Conservation (phyloP, 495 filamentous ascomycete species). For the Neurospora africana region DNA sequence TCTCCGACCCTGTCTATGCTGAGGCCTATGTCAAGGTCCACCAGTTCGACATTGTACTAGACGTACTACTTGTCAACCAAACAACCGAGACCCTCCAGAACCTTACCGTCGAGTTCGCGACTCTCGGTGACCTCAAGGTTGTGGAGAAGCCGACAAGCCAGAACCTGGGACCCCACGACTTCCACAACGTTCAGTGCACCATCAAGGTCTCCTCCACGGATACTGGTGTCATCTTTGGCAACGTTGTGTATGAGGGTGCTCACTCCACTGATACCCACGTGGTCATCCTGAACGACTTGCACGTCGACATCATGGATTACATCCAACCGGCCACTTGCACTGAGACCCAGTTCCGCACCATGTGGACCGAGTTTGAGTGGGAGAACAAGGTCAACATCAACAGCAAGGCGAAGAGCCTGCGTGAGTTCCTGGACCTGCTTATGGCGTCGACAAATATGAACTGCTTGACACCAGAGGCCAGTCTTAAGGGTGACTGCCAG, state of each 20-base stretch:
- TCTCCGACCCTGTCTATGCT: slow-evolving; percentile 96
- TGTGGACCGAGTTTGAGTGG: slow-evolving; percentile 99
- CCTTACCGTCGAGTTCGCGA: slow-evolving; percentile 94
- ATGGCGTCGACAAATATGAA: slow-evolving; percentile 99
- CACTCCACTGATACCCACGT: slow-evolving; percentile 94
- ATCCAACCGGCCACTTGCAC: slow-evolving; percentile 95
- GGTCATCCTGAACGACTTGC: slow-evolving; percentile 96
- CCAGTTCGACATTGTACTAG: slow-evolving; percentile 97
- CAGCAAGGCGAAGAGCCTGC: slow-evolving; percentile 83
- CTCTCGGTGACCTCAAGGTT: slow-evolving; percentile 93
- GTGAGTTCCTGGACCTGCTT: slow-evolving; percentile 87
- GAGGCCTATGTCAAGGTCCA: slow-evolving; percentile 98
- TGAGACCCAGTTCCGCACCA: slow-evolving; percentile 96
- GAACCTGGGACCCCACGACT: slow-evolving; percentile 89
- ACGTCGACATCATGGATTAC: slow-evolving; percentile 99
- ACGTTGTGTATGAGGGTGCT: slow-evolving; percentile 94
- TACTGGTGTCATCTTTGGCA: slow-evolving; percentile 98
- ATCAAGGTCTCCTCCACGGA: slow-evolving; percentile 98
- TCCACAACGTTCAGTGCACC: slow-evolving; percentile 96
- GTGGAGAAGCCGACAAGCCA: slow-evolving; percentile 94
- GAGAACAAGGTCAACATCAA: slow-evolving; percentile 99
- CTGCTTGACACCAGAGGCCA: slow-evolving; percentile 92
- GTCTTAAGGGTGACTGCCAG: slow-evolving; percentile 93
- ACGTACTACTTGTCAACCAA: slow-evolving; percentile 96
- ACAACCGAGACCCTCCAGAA: slow-evolving; percentile 96